Percentiles rank a stretch among this genome's conserved stretches.
These are phyloP conservation scores for Emericellopsis atlantica DNA, from an alignment of 2,329 filamentous ascomycete genomes.

Conservation along the genomic window DNA sequence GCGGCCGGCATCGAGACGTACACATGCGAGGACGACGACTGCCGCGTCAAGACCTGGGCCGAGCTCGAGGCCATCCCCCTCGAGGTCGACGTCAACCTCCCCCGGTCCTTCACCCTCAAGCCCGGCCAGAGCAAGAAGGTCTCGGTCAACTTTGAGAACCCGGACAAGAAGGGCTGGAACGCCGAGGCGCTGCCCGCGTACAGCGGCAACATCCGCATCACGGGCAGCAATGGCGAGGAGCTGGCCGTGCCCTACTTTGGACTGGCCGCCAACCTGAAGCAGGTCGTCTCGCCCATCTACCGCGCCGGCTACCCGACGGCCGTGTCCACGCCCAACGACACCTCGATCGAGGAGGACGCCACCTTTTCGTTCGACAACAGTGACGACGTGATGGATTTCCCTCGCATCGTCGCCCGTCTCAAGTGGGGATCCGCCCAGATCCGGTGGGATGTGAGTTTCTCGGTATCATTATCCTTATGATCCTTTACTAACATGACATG, in stretches of 20 bases:
- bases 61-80: constrained; percentile 6
- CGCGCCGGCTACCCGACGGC: neutral
- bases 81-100: constrained; percentile 7
- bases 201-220: constrained; percentile 19
- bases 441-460: constrained; percentile 6
- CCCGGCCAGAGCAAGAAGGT: constrained; percentile 12
- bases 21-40: constrained; percentile 6
- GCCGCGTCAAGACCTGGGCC: constrained; percentile 1
- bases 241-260: constrained; percentile 14
- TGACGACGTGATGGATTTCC: constrained; percentile 5
- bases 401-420: constrained; percentile 8
- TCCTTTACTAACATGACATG: neutral
- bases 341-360: neutral
- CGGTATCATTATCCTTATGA: neutral
- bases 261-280: constrained; percentile 7
- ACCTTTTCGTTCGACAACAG: constrained; percentile 6
- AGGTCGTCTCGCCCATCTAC: neutral
- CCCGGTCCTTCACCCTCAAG: constrained; percentile 11
- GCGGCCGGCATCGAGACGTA: constrained; percentile 24
- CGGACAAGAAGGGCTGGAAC: constrained; percentile 12
- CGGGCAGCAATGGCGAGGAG: constrained; percentile 14
- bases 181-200: constrained; percentile 17
- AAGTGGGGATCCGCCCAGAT: constrained; percentile 10
- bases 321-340: neutral
- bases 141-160: constrained; percentile 14